These are phyloP conservation scores for Hortiboletus flavorubellus DNA, from an alignment of 768 basidiomycete genomes.

Conservation along the genomic window DNA sequence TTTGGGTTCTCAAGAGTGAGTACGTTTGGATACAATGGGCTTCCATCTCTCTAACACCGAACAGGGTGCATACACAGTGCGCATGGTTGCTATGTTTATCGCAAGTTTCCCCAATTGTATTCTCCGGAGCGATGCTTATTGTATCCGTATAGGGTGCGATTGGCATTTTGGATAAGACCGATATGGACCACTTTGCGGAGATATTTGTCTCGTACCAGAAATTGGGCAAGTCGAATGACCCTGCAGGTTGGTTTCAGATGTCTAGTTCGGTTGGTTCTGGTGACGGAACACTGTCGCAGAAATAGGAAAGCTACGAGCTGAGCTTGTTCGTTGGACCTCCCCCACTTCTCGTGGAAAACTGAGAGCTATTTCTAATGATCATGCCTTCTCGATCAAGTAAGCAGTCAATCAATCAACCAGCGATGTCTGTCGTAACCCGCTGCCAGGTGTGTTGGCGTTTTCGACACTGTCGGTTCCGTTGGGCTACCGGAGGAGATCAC, in stretches of 20 bases:
- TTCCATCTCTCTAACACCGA: conserved; percentile 4
- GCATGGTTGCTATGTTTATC: conserved; percentile 63
- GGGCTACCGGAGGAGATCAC: conserved; percentile 67
- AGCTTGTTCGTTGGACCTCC: conserved; percentile 55
- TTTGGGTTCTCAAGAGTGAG: too few species aligned
- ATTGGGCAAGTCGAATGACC: conserved; percentile 53
- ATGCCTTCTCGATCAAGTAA: conserved; percentile 62
- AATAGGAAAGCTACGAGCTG: conserved; percentile 35
- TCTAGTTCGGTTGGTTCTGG: neutral
- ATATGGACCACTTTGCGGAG: conserved; percentile 69
- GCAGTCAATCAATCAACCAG: conserved; percentile 10
- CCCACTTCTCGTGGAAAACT: conserved; percentile 50
- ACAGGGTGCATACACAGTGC: conserved; percentile 75
- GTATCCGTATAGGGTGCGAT: conserved; percentile 52
- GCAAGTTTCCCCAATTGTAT: neutral
- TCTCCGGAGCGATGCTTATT: neutral
- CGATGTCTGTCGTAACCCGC: neutral
- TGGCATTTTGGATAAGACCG: conserved; percentile 63
- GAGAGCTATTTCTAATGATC: conserved; percentile 45
- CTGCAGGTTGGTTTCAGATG: conserved; percentile 35
- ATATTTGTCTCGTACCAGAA: conserved; percentile 63
- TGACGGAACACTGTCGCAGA: conserved; percentile 26
- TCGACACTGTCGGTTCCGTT: conserved; percentile 71
- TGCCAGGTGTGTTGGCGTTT: conserved; percentile 64
- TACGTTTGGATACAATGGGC: neutral